These are phyloP conservation scores for Monilinia fructigena DNA, from an alignment of 2,329 filamentous ascomycete species.

Conservation along the genomic window DNA sequence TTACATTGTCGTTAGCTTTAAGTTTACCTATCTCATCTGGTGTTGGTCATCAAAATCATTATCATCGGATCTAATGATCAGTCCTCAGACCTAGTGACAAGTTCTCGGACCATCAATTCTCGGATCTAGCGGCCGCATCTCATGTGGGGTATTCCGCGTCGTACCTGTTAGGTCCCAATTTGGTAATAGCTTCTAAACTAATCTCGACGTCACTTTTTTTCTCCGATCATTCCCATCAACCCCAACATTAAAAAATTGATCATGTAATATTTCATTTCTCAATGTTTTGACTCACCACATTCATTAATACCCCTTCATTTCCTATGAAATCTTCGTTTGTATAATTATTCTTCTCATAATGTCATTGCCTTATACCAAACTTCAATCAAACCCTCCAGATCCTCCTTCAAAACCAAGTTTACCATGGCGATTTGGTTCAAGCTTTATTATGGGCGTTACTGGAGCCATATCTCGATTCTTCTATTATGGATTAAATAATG, in stretches of 20 bases:
- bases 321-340: constrained; percentile 3
- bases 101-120: too few species aligned
- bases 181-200: neutral
- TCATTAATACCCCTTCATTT: neutral
- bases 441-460: constrained; percentile 70
- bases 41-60: too few species aligned
- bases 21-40: too few species aligned
- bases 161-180: neutral
- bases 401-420: constrained; percentile 41
- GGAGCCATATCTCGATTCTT: constrained; percentile 72
- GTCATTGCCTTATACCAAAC: constrained; percentile 23
- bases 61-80: too few species aligned
- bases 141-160: too few species aligned
- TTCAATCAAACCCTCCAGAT: constrained; percentile 23
- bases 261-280: constrained; percentile 11
- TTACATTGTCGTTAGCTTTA: too few species aligned
- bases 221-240: neutral
- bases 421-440: constrained; percentile 72
- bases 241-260: neutral
- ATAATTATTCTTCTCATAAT: constrained; percentile 10
- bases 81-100: too few species aligned
- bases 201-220: constrained; percentile 13
- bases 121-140: constrained; percentile 1
- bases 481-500: constrained; percentile 69
- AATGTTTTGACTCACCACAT: neutral